phyloP scores from a whole-genome alignment of 1,139 yeast species.

The Protomyces inouyei region DNA sequence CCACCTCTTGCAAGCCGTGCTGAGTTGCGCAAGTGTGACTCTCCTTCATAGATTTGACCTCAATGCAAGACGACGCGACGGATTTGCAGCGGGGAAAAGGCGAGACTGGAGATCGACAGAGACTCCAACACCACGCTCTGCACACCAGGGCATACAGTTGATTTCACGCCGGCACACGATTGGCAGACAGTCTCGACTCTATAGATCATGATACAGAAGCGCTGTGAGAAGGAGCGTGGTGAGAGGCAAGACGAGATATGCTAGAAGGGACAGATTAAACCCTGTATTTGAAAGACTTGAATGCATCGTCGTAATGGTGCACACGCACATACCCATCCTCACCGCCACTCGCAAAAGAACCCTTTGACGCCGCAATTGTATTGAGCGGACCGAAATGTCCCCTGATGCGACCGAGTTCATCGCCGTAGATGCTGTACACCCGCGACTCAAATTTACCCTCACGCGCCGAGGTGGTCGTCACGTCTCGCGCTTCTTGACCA shows the following conservation, averaged over 20 bases:
- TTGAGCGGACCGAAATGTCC: slow-evolving; percentile 99
- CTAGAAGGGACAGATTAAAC: background rate
- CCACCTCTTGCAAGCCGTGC: no score
- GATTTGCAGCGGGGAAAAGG: no score
- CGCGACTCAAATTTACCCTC: slow-evolving; percentile 98
- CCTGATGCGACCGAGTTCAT: slow-evolving; percentile 93
- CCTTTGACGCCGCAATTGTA: slow-evolving; percentile 88
- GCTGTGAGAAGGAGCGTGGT: background rate
- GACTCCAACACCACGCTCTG: no score
- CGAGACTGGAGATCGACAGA: no score
- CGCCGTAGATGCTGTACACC: slow-evolving; percentile 87
- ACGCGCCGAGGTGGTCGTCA: slow-evolving; percentile 86
- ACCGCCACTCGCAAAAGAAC: slow-evolving; percentile 91
- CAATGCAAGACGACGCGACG: no score
- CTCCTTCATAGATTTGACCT: no score
- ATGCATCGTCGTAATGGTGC: slow-evolving; percentile 86
- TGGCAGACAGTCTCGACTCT: background rate
- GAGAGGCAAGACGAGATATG: background rate
- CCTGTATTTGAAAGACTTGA: slow-evolving; percentile 66
- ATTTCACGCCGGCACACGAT: no score
- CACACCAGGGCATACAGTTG: no score
- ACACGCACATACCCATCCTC: slow-evolving; percentile 95
- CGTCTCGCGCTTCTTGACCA: slow-evolving; percentile 99
- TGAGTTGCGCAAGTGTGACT: no score
- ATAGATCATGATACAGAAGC: background rate